phyloP scores from a whole-genome alignment of 257 asterid species.

The Jacaranda copaia region DNA sequence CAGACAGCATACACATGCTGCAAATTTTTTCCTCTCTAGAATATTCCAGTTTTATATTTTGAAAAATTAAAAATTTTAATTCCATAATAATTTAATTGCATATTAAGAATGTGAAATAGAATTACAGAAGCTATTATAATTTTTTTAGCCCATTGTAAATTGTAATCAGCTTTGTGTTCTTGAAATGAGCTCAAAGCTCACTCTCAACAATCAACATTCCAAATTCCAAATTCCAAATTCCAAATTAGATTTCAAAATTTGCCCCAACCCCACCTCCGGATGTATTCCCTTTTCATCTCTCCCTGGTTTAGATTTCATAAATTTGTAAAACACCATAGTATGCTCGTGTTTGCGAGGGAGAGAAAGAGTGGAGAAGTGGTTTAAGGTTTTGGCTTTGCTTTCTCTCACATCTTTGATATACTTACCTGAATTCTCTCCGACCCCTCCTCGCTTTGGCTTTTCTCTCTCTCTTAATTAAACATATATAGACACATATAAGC shows the following conservation, averaged over 20 bases:
- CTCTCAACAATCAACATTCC: too few species aligned
- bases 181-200: neutral
- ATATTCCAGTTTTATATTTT: neutral
- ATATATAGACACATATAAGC: neutral
- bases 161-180: neutral
- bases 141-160: neutral
- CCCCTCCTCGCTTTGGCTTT: conserved; percentile 41
- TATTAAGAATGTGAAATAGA: neutral
- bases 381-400: conserved; percentile 42
- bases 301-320: conserved; percentile 5
- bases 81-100: neutral
- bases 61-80: neutral
- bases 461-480: conserved; percentile 22
- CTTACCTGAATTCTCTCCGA: conserved; percentile 52
- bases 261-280: neutral
- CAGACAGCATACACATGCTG: neutral
- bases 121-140: neutral
- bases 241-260: neutral
- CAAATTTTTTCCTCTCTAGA: neutral
- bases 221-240: neutral
- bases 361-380: conserved; percentile 33
- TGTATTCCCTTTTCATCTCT: neutral
- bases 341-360: conserved; percentile 6
- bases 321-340: conserved; percentile 25
- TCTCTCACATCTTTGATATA: conserved; percentile 37